Evolutionary conservation across 108 stramenopile genomes (phyloP), one percentile per base, ranked within the genome.

Genomic region (Fragilariopsis cylindrus): DNA sequence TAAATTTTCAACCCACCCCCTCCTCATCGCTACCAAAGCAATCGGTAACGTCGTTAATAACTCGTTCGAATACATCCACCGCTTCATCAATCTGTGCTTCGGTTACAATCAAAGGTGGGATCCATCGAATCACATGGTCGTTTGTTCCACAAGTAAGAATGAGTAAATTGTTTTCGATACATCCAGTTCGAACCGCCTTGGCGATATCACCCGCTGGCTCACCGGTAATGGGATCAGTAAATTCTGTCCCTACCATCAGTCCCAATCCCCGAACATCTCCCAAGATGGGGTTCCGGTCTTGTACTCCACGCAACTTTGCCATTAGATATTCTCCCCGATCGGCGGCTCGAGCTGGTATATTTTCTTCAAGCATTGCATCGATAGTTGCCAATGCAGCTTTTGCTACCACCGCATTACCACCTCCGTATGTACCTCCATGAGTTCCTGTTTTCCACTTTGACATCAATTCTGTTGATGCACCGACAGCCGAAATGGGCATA

Each of bases 371-470:
- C 21, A 91, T 65, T 40, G 82, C 83, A 6, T 87, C 55, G 57
- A 87, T 72, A 18, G 85, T 88, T 60, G 85, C 90, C 64, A 87
- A 74, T 5, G 88, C 90, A 4, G 87, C 87, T 8, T 85, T 87
- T 75, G 88, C 88, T 9, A 85, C 83, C 16, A 91, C 72, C 42
- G 88, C 81, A 70, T 87, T 89, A 5, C 70, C 70, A 9, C 84
- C 91, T 44, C 82, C 86, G 70, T 92, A 92, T 8, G 88, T 92
- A 3, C 87, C 89, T 11, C 86, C 91, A 57, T 90, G 81, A 56
- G 78, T 83, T 7, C 91, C 89, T 16, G 84, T 81, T 56, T 78
- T 84, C 70, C 87, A 88, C 8, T 53, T 55, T 55, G 71, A 79
- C 15, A 84, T 75, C 44, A 92, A 79, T 45, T 87, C 84, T n/a